Evolutionary conservation across 192 early-diverging fungal species (phyloP).

Genomic region (Backusella parvicylindrica): DNA sequence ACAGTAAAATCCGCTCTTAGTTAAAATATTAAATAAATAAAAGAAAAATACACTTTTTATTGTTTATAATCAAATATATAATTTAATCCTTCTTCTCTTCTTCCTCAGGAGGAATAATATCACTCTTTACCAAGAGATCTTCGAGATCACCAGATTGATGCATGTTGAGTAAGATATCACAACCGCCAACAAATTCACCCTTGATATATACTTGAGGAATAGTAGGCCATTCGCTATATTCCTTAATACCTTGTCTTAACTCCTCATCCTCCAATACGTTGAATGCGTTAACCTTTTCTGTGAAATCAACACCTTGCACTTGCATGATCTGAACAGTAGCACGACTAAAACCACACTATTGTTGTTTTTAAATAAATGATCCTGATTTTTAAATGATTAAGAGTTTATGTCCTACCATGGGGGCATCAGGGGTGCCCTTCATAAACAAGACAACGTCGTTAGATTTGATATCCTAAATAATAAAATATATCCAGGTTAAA

Average conservation of each 20-base stretch:
- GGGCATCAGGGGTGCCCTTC: slow-evolving; percentile 93
- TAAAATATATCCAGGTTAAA: not conserved
- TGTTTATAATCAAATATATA: not conserved
- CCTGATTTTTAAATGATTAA: not conserved
- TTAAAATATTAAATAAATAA: not conserved
- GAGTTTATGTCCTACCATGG: slow-evolving; percentile 54
- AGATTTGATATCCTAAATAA: slow-evolving; percentile 51
- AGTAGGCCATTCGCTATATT: slow-evolving; percentile 90
- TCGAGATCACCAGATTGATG: slow-evolving; percentile 89
- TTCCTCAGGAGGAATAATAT: slow-evolving; percentile 24
- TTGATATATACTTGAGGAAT: slow-evolving; percentile 97
- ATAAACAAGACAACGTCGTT: slow-evolving; percentile 89
- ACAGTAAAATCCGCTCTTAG: slow-evolving; percentile 45
- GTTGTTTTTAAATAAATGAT: not conserved
- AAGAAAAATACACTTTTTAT: not conserved
- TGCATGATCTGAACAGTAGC: slow-evolving; percentile 91
- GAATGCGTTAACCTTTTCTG: slow-evolving; percentile 62
- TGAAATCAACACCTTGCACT: slow-evolving; percentile 74
- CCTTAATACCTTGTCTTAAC: slow-evolving; percentile 88
- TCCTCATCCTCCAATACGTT: slow-evolving; percentile 90
- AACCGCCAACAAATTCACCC: slow-evolving; percentile 95
- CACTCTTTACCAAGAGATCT: slow-evolving; percentile 72
- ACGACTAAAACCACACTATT: slow-evolving; percentile 87
- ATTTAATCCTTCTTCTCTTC: slow-evolving; percentile 22
- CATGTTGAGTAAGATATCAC: slow-evolving; percentile 92